Evolutionary conservation across 192 early-diverging fungal species (phyloP).

Genomic region (Coemansia sp.): DNA sequence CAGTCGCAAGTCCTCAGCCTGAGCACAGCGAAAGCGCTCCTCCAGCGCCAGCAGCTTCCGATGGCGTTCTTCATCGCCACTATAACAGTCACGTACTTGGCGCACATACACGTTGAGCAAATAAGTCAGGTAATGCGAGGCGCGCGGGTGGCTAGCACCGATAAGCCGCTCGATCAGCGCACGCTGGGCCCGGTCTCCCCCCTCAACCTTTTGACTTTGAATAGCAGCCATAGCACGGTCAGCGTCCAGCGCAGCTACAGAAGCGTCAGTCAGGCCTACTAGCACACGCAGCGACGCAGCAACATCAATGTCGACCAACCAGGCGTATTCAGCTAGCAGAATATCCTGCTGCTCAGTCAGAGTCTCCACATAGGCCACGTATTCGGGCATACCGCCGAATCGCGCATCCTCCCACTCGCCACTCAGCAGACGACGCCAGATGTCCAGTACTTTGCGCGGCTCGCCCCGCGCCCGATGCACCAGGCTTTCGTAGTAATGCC

Average conservation of each 20-base stretch:
- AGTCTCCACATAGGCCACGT: constrained; percentile 21
- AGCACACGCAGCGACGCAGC: constrained; percentile 28
- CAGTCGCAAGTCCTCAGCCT: constrained; percentile 37
- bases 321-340: constrained; percentile 30
- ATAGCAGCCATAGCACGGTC: constrained; percentile 24
- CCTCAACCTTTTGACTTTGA: constrained; percentile 1
- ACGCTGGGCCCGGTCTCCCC: constrained; percentile 26
- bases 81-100: constrained; percentile 31
- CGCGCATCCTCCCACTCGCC: constrained; percentile 20
- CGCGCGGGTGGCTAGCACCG: constrained; percentile 22
- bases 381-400: constrained; percentile 49
- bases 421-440: constrained; percentile 36
- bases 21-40: constrained; percentile 24
- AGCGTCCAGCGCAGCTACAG: constrained; percentile 34
- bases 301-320: constrained; percentile 24
- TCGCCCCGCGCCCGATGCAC: constrained; percentile 31
- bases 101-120: constrained; percentile 47
- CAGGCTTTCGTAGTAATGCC: constrained; percentile 47
- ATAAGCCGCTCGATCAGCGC: constrained; percentile 50
- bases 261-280: constrained; percentile 11
- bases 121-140: constrained; percentile 47
- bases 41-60: constrained; percentile 10
- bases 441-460: constrained; percentile 17
- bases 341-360: constrained; percentile 19
- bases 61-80: not conserved